Evolutionary conservation across 1,284 basidiomycete species (phyloP).

Genomic region (Tylopilus sp.): DNA sequence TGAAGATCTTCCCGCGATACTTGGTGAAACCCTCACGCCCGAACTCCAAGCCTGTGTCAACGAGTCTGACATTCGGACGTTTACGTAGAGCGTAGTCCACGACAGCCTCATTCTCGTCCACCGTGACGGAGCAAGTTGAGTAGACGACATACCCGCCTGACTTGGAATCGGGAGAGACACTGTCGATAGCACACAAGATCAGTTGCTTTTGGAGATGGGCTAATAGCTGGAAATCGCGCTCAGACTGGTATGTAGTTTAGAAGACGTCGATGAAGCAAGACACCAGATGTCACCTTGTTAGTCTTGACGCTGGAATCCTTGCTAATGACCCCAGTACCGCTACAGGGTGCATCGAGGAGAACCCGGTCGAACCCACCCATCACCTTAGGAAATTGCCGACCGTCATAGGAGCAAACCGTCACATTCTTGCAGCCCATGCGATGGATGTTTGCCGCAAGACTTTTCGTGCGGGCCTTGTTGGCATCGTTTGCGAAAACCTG

Average conservation of each 20-base stretch:
- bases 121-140: conserved; percentile 96
- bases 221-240: conserved; percentile 90
- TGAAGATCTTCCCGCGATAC: conserved; percentile 87
- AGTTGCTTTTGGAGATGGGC: conserved; percentile 98
- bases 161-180: conserved; percentile 82
- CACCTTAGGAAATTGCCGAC: conserved; percentile 97
- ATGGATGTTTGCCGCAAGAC: conserved; percentile 94
- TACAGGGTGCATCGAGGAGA: conserved; percentile 94
- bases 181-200: conserved; percentile 97
- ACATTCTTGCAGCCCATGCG: conserved; percentile 98
- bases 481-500: conserved; percentile 97
- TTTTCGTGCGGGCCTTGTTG: conserved; percentile 93
- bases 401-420: conserved; percentile 95
- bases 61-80: conserved; percentile 90
- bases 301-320: conserved; percentile 97
- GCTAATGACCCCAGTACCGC: conserved; percentile 96
- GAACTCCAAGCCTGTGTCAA: conserved; percentile 90
- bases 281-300: conserved; percentile 72
- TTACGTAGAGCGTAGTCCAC: conserved; percentile 98
- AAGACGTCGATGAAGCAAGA: not conserved
- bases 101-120: conserved; percentile 98
- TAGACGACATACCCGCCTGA: conserved; percentile 96
- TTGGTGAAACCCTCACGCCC: conserved; percentile 88
- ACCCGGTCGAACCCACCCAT: conserved; percentile 98
- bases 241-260: conserved; percentile 53